Conservation (phyloP, 1,284 basidiomycete species). For the Sporisorium iseilematis-ciliati region DNA sequence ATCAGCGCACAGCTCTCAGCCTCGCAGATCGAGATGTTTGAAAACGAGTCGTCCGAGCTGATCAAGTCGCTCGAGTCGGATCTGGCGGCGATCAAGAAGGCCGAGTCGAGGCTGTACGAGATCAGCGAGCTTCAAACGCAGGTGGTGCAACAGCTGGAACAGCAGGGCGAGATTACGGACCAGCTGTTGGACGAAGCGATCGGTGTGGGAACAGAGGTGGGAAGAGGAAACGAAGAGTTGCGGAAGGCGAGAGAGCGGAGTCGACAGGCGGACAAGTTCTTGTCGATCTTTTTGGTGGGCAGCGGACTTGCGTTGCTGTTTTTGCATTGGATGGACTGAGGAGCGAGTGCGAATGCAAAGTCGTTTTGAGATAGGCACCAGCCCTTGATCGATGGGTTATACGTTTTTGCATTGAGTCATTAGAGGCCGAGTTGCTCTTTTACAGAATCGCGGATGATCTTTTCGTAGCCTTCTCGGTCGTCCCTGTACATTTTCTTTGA, state of each 20-base stretch:
- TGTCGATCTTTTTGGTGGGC: conserved; percentile 86
- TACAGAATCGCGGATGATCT: conserved; percentile 63
- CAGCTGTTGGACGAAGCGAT: conserved; percentile 90
- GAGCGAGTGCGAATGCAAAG: not conserved
- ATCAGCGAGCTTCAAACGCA: conserved; percentile 91
- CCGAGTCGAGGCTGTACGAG: conserved; percentile 86
- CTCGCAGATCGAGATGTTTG: conserved; percentile 90
- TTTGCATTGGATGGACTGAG: conserved; percentile 75
- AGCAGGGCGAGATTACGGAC: conserved; percentile 89
- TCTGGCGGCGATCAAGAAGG: conserved; percentile 85
- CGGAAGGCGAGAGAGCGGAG: conserved; percentile 83
- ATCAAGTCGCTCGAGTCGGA: conserved; percentile 84
- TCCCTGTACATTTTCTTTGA: conserved; percentile 67
- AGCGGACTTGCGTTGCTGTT: conserved; percentile 87
- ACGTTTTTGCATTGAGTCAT: conserved; percentile 4
- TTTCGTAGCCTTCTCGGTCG: conserved; percentile 66
- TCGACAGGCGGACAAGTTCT: conserved; percentile 83
- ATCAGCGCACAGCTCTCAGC: conserved; percentile 65
- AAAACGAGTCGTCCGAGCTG: conserved; percentile 86
- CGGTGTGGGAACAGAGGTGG: conserved; percentile 82
- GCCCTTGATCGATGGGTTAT: not conserved
- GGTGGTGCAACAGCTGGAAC: conserved; percentile 83
- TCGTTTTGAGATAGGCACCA: too few relatives aligned
- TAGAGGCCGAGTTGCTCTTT: conserved; percentile 67
- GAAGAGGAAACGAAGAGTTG: conserved; percentile 86